Evolutionary conservation across 2,329 filamentous ascomycete species (phyloP), one percentile per base, ranked within the genome.

Genomic region (Aspergillus intermedius): DNA sequence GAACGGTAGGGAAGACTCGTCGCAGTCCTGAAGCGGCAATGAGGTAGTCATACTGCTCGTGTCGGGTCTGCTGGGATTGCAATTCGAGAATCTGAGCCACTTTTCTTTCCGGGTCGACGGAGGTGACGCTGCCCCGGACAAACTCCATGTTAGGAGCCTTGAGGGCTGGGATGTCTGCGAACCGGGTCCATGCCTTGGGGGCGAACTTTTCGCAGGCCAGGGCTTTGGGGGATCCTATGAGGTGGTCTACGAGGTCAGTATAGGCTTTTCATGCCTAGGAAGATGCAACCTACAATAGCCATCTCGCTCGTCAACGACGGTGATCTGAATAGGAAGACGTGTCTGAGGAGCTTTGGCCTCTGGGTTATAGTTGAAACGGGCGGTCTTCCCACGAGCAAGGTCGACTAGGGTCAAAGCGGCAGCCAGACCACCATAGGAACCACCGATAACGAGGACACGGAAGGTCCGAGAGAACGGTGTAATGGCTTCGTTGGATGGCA

Each of bases 271-370:
- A 0, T 22, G 4, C 4, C 2, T 35, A 43, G 6, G 3, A 13
- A 5, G 12, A 35, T 25, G 15, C 30, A 43, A 69, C 55, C 17
- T 73, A 90, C 86, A 90, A 65, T 82, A 90, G n/a, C 87, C 87
- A 72, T 91, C 87, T n/a, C 85, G 75, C 66, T 90, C 85, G 59
- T 91, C 86, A 21, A 88, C 81, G 19, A 91, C 77, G 19, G 84
- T 89, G 45, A 91, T 82, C 34, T 88, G 78, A 12, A 88, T 67
- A 1, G 80, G 75, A 41, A 84, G 72, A 21, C 72, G 74, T 41
- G 73, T 71, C 17, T 52, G 48, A 47, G 52, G 52, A 34, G 57
- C 42, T 17, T 59, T 44, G 50, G 59, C 45, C 51, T 58, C 42
- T 50, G 55, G 17, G 48, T 62, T 51, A 48, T 43, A 59, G 47